Percentiles rank a stretch among this genome's conserved stretches.
Evolutionary conservation across 768 basidiomycete species (phyloP).

Genomic region (Strobilomyces dryophilus): DNA sequence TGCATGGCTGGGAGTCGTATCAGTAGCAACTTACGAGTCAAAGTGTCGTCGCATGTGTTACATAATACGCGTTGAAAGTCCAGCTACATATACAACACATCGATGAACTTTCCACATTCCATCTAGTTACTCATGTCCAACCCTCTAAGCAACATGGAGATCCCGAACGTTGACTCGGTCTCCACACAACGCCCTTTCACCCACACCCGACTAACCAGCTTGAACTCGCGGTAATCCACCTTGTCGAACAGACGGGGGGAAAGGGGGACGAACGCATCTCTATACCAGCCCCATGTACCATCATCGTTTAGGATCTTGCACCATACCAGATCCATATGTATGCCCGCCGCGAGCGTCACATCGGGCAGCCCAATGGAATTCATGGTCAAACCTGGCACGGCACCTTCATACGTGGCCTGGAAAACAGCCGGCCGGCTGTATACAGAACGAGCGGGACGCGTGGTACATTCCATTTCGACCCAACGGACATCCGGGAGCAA

Average conservation of each 20-base stretch:
- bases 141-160: constrained; percentile 40
- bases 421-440: constrained; percentile 7
- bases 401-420: constrained; percentile 14
- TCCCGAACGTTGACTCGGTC: constrained; percentile 33
- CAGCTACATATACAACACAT: no score
- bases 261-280: constrained; percentile 44
- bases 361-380: background rate
- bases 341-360: constrained; percentile 5
- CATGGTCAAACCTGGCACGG: background rate
- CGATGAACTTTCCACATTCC: background rate
- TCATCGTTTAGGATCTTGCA: constrained; percentile 9
- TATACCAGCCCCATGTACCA: constrained; percentile 29
- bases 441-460: constrained; percentile 6
- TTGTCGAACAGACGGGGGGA: constrained; percentile 44
- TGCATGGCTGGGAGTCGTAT: constrained; percentile 42
- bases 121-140: constrained; percentile 30
- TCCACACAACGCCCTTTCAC: constrained; percentile 28
- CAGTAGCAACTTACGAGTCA: background rate
- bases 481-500: constrained; percentile 5
- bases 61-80: background rate
- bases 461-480: constrained; percentile 22
- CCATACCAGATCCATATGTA: constrained; percentile 25
- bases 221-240: constrained; percentile 43
- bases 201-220: constrained; percentile 35
- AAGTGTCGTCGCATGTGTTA: background rate